Percentiles rank a stretch among this genome's conserved stretches.
Conservation (phyloP, 129 eudicot genomes). For the Chrysanthemum makinoi region DNA sequence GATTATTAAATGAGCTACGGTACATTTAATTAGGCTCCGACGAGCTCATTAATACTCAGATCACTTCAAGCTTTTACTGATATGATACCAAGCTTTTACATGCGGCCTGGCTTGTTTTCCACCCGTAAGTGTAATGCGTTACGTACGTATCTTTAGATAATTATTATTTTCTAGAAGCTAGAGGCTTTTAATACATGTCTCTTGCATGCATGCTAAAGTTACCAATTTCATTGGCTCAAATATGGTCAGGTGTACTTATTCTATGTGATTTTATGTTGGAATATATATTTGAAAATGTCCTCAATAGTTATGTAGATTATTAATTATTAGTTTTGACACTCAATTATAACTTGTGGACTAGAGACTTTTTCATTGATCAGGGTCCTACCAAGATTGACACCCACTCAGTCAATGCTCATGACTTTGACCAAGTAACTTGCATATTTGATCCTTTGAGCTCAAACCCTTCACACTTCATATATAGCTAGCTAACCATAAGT, state of each 20-base stretch:
- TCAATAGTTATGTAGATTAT: background rate
- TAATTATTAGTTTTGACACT: background rate
- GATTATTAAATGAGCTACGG: too few species aligned
- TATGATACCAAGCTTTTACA: too few species aligned
- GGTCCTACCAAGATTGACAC: conserved; percentile 14
- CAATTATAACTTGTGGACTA: conserved; percentile 30
- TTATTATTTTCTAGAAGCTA: too few species aligned
- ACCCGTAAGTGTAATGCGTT: too few species aligned
- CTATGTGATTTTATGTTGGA: background rate
- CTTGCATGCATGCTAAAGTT: background rate
- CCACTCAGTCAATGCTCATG: conserved; percentile 42
- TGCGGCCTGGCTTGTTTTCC: too few species aligned
- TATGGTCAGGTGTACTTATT: background rate
- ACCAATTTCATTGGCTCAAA: background rate
- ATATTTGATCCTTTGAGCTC: background rate
- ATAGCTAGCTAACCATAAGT: background rate
- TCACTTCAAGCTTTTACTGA: too few species aligned
- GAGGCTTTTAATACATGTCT: too few species aligned
- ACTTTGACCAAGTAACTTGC: conserved; percentile 39
- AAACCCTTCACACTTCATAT: conserved; percentile 28
- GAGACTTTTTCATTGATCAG: conserved; percentile 23
- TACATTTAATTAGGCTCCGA: too few species aligned
- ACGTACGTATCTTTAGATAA: too few species aligned
- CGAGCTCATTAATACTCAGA: too few species aligned
- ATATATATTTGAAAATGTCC: background rate